Evolutionary conservation across 73 alveolate species (phyloP).

Genomic region (Breviolum minutum): DNA sequence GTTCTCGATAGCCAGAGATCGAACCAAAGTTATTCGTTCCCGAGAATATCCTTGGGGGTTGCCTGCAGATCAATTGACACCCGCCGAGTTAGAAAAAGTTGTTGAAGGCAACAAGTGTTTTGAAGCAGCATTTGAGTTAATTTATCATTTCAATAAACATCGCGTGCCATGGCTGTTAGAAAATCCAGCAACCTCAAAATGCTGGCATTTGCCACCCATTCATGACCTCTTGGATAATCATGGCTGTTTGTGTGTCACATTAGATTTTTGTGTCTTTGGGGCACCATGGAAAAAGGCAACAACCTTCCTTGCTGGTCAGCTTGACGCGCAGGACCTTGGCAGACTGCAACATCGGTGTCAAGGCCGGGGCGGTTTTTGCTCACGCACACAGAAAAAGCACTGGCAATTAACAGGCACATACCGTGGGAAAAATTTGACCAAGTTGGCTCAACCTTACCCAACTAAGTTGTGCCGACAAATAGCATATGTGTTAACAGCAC

Average conservation of each 20-base stretch:
- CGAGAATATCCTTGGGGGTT: not conserved
- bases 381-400: not conserved
- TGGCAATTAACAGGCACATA: not conserved
- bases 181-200: not conserved
- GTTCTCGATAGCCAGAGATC: conserved; percentile 11
- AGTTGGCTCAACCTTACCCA: not conserved
- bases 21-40: not conserved
- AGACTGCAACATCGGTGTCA: conserved; percentile 5
- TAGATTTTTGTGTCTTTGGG: not conserved
- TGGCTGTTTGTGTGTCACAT: too few species aligned
- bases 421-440: not conserved
- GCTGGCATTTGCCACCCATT: not conserved
- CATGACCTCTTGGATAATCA: too few species aligned
- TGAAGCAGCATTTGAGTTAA: not conserved
- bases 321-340: conserved; percentile 21
- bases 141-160: not conserved
- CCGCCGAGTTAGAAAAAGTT: not conserved
- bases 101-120: not conserved
- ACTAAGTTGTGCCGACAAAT: not conserved
- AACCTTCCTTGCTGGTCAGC: not conserved
- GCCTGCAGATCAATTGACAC: not conserved
- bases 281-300: not conserved
- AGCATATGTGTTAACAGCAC: conserved; percentile 3
- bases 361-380: not conserved
- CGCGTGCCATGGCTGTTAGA: conserved; percentile 1